Base-by-base conservation (phyloP, 257 asterid genomes). In the Echites panduratus region DNA sequence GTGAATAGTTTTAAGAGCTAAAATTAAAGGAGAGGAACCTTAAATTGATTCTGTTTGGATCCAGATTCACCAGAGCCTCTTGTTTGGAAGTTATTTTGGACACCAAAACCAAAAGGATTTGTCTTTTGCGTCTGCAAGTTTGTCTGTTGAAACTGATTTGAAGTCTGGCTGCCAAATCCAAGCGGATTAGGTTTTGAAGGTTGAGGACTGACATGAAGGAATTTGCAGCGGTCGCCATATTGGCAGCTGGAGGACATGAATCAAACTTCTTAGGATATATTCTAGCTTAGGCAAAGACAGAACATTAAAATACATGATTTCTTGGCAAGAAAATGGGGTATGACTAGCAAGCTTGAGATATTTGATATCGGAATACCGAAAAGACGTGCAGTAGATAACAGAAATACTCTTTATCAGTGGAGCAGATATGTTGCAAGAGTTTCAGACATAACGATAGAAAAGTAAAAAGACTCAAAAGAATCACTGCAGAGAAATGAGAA, bases 61-160 rank as follows among this genome's bases (percentile, higher is more conserved):
- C 90, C 96, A 77, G 77, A 76, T 71, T 83, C 85, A 71, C 70
- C 70, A 26, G 79, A 73, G 73, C 91, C 92, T 81, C 88, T 83
- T 50, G 75, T 45, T 76, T 87, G 96, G 59, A 73, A 76, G 77
- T 74, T 88, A 77, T 75, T 85, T 77, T 87, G 96, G 71, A 78
- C 82, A 57, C 92, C 94, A 79, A 93, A 88, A 53, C 96, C 94
- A 77, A 87, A 91, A 74, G 97, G 98, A 79, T 90, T 93, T 68
- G 90, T 69, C 71, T 38, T 48, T 76, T 85, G 90, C 68, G 80
- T 89, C 44, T 84, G 91, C 50, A 79, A 77, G 84, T 85, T 87
- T 43, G 85, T 27, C 44, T 24, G 82, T 82, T 87, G 91, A 80
- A 73, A 71, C 58, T 81, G 82, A 72, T 67, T 59, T 78, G 89